phyloP scores from a whole-genome alignment of 352 stramenopile genomes.

The Globisporangium barbulae region DNA sequence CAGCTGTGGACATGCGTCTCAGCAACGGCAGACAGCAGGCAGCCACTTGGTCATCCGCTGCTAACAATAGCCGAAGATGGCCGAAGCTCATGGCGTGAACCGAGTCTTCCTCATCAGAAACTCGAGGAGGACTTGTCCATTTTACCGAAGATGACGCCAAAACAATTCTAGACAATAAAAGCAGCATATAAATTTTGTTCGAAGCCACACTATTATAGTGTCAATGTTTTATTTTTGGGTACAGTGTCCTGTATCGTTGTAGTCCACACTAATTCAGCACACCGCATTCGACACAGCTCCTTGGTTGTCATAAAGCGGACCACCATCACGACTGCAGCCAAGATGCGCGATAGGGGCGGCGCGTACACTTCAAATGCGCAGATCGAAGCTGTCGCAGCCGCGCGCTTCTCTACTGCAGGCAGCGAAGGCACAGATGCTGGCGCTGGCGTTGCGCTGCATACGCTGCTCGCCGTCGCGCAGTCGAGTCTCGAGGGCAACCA shows the following conservation, averaged over 20 bases:
- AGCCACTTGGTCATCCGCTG: no score
- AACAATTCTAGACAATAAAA: no score
- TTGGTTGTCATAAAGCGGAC: background rate
- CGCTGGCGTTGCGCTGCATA: conserved; percentile 15
- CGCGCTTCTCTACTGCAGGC: background rate
- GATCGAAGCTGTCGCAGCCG: conserved; percentile 42
- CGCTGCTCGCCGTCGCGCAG: conserved; percentile 58
- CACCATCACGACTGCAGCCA: background rate
- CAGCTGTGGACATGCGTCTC: no score
- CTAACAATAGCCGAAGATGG: no score
- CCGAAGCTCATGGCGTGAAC: no score
- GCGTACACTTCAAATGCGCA: conserved; percentile 31
- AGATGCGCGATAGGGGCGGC: conserved; percentile 8
- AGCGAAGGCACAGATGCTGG: conserved; percentile 12
- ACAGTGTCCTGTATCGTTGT: background rate
- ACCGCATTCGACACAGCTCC: background rate
- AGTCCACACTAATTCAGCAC: background rate
- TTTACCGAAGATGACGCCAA: no score
- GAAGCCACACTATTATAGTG: no score
- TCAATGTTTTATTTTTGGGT: no score
- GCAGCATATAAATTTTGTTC: no score
- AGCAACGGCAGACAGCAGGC: no score
- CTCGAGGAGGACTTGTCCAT: no score
- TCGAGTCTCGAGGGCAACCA: conserved; percentile 76
- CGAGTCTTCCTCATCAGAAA: no score